Percentiles rank a stretch among this genome's conserved stretches.
These are phyloP conservation scores for Neotropicomus parvogracilis DNA, from an alignment of 1,284 basidiomycete species.

Conservation along the genomic window DNA sequence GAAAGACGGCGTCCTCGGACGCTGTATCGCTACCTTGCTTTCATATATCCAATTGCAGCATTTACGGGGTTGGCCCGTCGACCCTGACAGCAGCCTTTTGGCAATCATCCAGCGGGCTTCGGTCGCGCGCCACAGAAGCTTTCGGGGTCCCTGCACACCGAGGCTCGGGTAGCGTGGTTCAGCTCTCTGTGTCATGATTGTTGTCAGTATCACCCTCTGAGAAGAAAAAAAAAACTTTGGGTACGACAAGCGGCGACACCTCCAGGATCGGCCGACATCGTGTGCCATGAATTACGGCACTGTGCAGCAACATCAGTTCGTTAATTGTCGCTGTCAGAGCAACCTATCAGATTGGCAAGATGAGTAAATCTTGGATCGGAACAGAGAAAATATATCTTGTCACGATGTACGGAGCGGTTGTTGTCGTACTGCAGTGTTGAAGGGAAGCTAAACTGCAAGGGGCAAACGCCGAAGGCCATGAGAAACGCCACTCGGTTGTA, in stretches of 20 bases:
- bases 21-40: not conserved
- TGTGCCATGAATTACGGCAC: not conserved
- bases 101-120: not conserved
- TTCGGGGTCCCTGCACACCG: no score
- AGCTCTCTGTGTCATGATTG: not conserved
- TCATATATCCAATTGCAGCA: not conserved
- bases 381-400: not conserved
- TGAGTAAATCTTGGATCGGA: not conserved
- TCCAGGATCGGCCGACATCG: not conserved
- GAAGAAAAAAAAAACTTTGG: not conserved
- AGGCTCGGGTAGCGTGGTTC: no score
- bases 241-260: not conserved
- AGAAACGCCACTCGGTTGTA: not conserved
- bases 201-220: no score
- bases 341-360: not conserved
- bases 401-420: not conserved
- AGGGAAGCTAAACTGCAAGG: no score
- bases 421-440: not conserved
- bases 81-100: conserved; percentile 3
- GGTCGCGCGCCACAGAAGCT: conserved; percentile 8
- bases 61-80: not conserved
- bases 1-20: not conserved
- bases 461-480: not conserved
- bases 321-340: not conserved
- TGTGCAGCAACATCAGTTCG: no score